Evolutionary conservation across 75 land plant species (phyloP), one percentile per base, ranked within the genome.

Genomic region (Azolla pinnata): DNA sequence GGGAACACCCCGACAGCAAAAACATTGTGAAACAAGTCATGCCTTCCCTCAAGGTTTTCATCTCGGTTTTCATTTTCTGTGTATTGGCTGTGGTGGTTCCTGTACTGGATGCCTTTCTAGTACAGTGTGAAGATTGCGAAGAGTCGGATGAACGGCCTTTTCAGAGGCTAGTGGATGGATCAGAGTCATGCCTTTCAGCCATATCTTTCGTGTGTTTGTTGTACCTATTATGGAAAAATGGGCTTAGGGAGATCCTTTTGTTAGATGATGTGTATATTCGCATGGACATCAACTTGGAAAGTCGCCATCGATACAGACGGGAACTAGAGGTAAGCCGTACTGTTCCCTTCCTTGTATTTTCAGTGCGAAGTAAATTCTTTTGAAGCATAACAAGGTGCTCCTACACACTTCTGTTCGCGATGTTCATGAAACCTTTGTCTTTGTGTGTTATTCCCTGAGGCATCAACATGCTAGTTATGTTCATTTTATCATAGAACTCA

Each of bases 241-340:
- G 80, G n/a, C 74, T 87, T 59, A 74, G 79, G 35, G 73, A 71
- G 44, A 72, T 84, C 60, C 75, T 86, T 32, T 73, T 81, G 60
- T 76, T 87, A 56, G 82, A 84, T 40, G 75, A 70, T 48, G 45
- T 60, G 23, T 46, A 18, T 24, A 47, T 81, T 17, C 34, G 46
- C 32, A 59, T 60, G 2, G 88, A 81, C 56, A 47, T 75, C 23
- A n/a, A n/a, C n/a, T 9, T 26, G 0, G 66, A 52, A 33, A 80
- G 84, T 16, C 77, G 70, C 4, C 69, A 68, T 0, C 70, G 81
- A 8, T 84, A 86, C 64, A 44, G 62, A 4, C 57, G 42, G 17
- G 79, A 63, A 55, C 71, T 74, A 16, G n/a, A n/a, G n/a, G n/a
- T n/a, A n/a, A n/a, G n/a, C n/a, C n/a, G n/a, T n/a, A n/a, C n/a